These are phyloP conservation scores for Fremontodendron californicum DNA, from an alignment of 345 rosid species.

Conservation along the genomic window DNA sequence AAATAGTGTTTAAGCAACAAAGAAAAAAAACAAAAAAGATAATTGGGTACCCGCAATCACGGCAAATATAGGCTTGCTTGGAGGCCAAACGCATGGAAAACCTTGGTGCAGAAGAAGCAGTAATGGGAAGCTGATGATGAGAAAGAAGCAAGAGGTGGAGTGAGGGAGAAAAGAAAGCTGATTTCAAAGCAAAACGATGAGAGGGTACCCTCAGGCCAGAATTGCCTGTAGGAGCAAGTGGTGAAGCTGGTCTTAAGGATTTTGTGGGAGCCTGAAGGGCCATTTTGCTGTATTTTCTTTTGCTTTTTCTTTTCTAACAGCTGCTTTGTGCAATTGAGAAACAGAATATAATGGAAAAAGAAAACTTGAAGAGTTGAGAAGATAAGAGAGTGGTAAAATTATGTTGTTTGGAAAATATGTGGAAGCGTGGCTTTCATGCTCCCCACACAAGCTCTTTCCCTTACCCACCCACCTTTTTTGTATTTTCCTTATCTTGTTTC, in stretches of 20 bases:
- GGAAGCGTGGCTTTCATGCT: conserved; percentile 13
- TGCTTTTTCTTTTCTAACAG: not conserved
- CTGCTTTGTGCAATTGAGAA: not conserved
- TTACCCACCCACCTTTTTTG: not conserved
- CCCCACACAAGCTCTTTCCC: conserved; percentile 11
- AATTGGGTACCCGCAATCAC: conserved; percentile 76
- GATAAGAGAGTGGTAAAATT: conserved; percentile 27
- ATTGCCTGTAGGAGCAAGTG: conserved; percentile 35
- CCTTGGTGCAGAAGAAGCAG: conserved; percentile 43
- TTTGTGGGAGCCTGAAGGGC: conserved; percentile 35
- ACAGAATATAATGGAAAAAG: not conserved
- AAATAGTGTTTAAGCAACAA: not conserved
- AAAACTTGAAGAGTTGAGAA: conserved; percentile 20
- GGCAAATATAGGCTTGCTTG: conserved; percentile 84
- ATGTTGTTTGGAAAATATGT: not conserved
- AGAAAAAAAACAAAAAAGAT: not conserved
- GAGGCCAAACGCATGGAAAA: conserved; percentile 80
- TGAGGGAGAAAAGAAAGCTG: conserved; percentile 58
- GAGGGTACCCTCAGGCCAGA: conserved; percentile 32
- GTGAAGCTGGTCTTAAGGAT: conserved; percentile 20
- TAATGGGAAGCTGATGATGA: conserved; percentile 7
- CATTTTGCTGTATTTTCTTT: conserved; percentile 28
- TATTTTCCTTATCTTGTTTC: not conserved
- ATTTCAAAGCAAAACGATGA: conserved; percentile 42
- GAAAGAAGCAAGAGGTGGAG: conserved; percentile 40